Base-by-base conservation (phyloP, 805 yeast species). In the Cyberlindnera japonica region DNA sequence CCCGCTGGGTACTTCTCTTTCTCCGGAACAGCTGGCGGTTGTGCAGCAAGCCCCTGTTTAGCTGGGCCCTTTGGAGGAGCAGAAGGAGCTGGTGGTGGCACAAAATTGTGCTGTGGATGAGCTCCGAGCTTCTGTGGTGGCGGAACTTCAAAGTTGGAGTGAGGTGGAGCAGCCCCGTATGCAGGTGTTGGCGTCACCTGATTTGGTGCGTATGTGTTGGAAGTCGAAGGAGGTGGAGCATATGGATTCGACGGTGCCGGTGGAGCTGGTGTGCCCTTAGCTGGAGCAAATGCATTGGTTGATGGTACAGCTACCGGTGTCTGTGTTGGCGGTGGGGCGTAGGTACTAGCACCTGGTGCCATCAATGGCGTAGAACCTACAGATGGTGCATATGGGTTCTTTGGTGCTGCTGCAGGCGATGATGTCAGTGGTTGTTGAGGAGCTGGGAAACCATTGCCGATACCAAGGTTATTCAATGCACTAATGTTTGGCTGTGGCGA, bases 1-100 rank as follows among this genome's bases (percentile, higher is more conserved):
- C 89, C 89, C 4, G 72, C 53, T 31, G 90, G 84, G 52, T 67
- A 61, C 38, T 55, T 63, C 6, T 56, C 49, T 40, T 45, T 45
- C 12, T 47, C 17, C 21, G 30, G 30, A 8, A 4, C 44, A 8
- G 36, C 41, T 11, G 55, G 45, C 12, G 50, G 43, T 12, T 49
- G 41, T 20, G 27, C 37, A 19, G 24, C 38, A 33, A 35, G 40
- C 24, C 47, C 25, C 31, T 20, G 16, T 9, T 44, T 32, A 24
- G 47, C 40, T 15, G 51, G 46, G 15, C 44, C 41, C 38, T 28
- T 40, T 35, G 44, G 40, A n/a, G 44, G 44, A 14, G 38, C 41
- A 13, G 30, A n/a, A n/a, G n/a, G n/a, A n/a, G n/a, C n/a, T n/a
- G n/a, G n/a, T n/a, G n/a, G n/a, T n/a, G n/a, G n/a, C n/a, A n/a